These are phyloP conservation scores for Fusarium denticulatum DNA, from an alignment of 2,329 filamentous ascomycete genomes.

Conservation along the genomic window DNA sequence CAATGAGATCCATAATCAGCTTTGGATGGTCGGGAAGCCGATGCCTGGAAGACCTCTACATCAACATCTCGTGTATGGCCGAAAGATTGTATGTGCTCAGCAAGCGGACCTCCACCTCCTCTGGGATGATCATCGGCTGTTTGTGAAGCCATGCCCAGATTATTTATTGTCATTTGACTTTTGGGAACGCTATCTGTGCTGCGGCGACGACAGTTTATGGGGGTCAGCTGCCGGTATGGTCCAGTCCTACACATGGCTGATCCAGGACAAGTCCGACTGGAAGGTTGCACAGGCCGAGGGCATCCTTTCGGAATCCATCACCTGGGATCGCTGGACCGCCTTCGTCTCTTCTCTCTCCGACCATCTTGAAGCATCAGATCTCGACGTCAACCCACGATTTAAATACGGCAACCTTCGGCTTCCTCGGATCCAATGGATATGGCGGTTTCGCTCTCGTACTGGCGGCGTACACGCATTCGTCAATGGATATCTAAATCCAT, in stretches of 20 bases:
- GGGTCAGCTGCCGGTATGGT: fast-evolving
- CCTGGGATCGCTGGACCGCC: not conserved
- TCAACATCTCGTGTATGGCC: not conserved
- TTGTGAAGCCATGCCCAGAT: not conserved
- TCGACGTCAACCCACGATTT: not conserved
- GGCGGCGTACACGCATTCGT: not conserved
- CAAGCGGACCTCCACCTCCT: not conserved
- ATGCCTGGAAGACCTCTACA: not conserved
- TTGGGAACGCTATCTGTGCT: not conserved
- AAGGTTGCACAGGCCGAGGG: not conserved
- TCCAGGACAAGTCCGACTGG: not conserved
- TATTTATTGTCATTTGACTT: not conserved
- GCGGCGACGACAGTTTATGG: fast-evolving
- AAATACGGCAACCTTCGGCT: not conserved
- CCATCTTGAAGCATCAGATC: not conserved
- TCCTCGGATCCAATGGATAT: not conserved
- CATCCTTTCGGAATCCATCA: fast-evolving
- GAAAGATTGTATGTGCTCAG: fast-evolving
- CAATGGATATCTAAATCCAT: not conserved
- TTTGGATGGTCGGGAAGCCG: not conserved
- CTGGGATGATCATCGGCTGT: not conserved
- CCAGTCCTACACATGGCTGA: not conserved
- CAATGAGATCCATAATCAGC: not conserved
- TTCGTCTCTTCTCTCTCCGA: not conserved
- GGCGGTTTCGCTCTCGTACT: fast-evolving